Percentiles rank a stretch among this genome's conserved stretches.
Conservation (phyloP, 768 basidiomycete species). For the Lactarius indigo region DNA sequence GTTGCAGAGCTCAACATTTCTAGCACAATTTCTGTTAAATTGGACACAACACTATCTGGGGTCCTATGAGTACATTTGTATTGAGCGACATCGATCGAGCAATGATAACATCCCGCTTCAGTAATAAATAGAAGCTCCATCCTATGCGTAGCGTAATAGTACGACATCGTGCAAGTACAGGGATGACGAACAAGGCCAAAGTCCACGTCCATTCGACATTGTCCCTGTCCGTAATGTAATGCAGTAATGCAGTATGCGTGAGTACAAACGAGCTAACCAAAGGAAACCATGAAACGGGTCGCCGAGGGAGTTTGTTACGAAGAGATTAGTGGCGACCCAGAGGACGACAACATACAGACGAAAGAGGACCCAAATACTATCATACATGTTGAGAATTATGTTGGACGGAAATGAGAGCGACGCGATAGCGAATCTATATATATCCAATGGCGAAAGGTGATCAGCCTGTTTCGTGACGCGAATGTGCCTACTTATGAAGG, state of each 20-base stretch:
- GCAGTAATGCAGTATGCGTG: slow-evolving; percentile 30
- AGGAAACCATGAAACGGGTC: background rate
- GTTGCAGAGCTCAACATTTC: no score
- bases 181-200: slow-evolving; percentile 45
- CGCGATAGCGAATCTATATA: slow-evolving; percentile 14
- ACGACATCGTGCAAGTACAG: slow-evolving; percentile 41
- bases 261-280: slow-evolving; percentile 27
- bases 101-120: slow-evolving; percentile 1
- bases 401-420: background rate
- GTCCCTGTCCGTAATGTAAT: slow-evolving; percentile 41
- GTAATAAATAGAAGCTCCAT: slow-evolving; percentile 10
- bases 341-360: slow-evolving; percentile 1
- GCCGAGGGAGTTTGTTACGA: background rate
- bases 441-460: slow-evolving; percentile 8
- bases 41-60: no score
- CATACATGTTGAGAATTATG: slow-evolving; percentile 9
- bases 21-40: no score
- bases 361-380: slow-evolving; percentile 6
- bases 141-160: slow-evolving; percentile 15
- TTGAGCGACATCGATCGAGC: background rate
- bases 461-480: slow-evolving; percentile 7
- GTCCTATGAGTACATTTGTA: background rate
- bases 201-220: slow-evolving; percentile 53
- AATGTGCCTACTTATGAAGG: slow-evolving; percentile 21
- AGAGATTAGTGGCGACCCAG: slow-evolving; percentile 11